Conservation (phyloP, 805 yeast genomes). For the Maudiozyma bulderi region DNA sequence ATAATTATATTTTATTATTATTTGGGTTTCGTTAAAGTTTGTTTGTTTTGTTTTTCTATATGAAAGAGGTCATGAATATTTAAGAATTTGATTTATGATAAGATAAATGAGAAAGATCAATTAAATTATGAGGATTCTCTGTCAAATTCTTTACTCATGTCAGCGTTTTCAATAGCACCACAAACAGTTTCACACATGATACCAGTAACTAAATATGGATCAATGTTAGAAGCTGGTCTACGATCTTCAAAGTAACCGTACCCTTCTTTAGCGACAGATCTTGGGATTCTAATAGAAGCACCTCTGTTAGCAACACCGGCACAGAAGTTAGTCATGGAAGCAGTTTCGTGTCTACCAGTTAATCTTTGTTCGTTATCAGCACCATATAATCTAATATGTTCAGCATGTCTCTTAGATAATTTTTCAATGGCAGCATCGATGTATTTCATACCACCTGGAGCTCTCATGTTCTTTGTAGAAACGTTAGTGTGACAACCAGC, state of each 20-base stretch:
- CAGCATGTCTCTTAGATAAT: slow-evolving; percentile 91
- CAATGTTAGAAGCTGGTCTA: slow-evolving; percentile 99
- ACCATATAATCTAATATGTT: slow-evolving; percentile 93
- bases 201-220: slow-evolving; percentile 97
- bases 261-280: slow-evolving; percentile 97
- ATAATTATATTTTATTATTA: background rate
- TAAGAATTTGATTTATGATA: background rate
- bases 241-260: slow-evolving; percentile 98
- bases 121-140: slow-evolving; percentile 45
- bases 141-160: slow-evolving; percentile 82
- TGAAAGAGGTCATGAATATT: background rate
- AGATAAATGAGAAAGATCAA: background rate
- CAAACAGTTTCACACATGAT: slow-evolving; percentile 94
- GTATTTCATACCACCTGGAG: slow-evolving; percentile 89
- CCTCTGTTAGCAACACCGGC: slow-evolving; percentile 99
- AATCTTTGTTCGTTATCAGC: slow-evolving; percentile 90
- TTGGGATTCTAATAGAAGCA: slow-evolving; percentile 96
- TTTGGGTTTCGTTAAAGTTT: background rate
- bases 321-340: slow-evolving; percentile 81
- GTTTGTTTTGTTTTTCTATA: background rate
- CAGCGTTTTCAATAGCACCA: slow-evolving; percentile 91
- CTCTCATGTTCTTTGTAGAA: slow-evolving; percentile 85
- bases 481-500: slow-evolving; percentile 99
- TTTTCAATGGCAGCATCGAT: slow-evolving; percentile 89
- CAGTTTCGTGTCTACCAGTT: slow-evolving; percentile 98